Evolutionary conservation across 139 green algal species (phyloP), one percentile per base, ranked within the genome.

Genomic region (Pseudopediastrum boryanum): DNA sequence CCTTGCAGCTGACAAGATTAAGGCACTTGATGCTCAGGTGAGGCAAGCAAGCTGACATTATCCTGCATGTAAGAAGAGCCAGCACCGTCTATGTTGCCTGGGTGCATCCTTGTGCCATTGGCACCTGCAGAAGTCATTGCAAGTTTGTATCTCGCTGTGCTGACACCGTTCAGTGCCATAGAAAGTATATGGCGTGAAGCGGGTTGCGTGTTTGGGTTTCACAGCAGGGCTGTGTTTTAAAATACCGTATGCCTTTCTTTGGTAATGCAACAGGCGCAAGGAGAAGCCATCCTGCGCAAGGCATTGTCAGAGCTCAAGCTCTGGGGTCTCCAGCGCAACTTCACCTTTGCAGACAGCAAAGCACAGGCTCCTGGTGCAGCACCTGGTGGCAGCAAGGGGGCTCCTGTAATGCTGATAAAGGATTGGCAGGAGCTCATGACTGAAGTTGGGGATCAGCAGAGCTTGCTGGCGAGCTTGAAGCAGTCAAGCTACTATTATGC

Each of bases 401-500:
- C 23, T 5, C 65, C 70, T n/a, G 84, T 83, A 36, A 51, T 77
- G 3, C 86, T 97, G 27, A 94, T 97, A 71, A 93, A 92, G 65
- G 91, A 96, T 65, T 96, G 93, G 92, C 86, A 88, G 8, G 91
- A 95, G 27, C 70, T 95, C 27, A 78, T 95, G 79, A 91, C 87
- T 16, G 92, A 97, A 67, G 85, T 96, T 1, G 86, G 85, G 4
- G 90, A 97, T 83, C 85, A 95, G 56, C 93, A 96, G 81, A 90
- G 76, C 54, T 77, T 97, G 64, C 87, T 93, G n/a, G 83, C 81
- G 1, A 90, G 79, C 16, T 85, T 97, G 6, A 89, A 90, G 67
- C 80, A 89, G 70, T 92, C 86, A 35, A 75, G 82, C 35, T 94
- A 93, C 80, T 93, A 91, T 59, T 58, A 80, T 75, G 71, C 90